These are phyloP conservation scores for Hypoxylon sp. DNA, from an alignment of 2,329 filamentous ascomycete species.

Conservation along the genomic window DNA sequence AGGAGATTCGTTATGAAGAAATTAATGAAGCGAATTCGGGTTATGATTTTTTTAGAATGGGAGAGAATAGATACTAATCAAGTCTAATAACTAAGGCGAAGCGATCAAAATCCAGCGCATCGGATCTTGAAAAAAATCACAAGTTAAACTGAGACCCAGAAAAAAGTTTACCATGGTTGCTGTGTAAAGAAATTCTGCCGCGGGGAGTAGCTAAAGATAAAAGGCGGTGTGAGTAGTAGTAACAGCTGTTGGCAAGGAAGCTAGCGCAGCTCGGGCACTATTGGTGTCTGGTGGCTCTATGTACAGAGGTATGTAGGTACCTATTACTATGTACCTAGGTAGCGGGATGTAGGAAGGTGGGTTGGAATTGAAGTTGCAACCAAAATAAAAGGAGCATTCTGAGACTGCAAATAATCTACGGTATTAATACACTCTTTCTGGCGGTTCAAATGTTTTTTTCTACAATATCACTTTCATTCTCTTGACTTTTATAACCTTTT, in stretches of 20 bases:
- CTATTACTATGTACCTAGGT: slow-evolving; percentile 2
- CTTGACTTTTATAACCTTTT: slow-evolving; percentile 6
- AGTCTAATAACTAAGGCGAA: neutral
- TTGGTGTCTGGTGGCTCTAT: slow-evolving; percentile 3
- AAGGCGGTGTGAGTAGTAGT: slow-evolving; percentile 32
- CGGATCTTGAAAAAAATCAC: slow-evolving; percentile 3
- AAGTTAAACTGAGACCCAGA: slow-evolving; percentile 10
- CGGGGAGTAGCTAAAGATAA: slow-evolving; percentile 31
- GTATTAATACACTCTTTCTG: slow-evolving; percentile 2
- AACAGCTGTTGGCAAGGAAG: neutral
- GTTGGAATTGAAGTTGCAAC: slow-evolving; percentile 12
- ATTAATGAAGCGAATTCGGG: neutral
- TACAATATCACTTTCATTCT: neutral
- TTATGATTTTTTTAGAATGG: neutral
- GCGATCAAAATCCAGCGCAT: slow-evolving; percentile 5
- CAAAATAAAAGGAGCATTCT: slow-evolving; percentile 3
- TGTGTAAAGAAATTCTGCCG: slow-evolving; percentile 37
- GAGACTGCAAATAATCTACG: slow-evolving; percentile 2
- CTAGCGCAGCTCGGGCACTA: neutral
- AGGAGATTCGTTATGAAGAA: neutral
- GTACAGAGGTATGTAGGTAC: no score
- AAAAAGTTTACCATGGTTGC: slow-evolving; percentile 13
- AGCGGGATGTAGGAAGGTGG: slow-evolving; percentile 5
- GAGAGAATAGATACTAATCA: neutral
- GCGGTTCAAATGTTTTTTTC: neutral